These are phyloP conservation scores for Tylopilus cervinicoccineus DNA, from an alignment of 768 basidiomycete species.

Conservation along the genomic window DNA sequence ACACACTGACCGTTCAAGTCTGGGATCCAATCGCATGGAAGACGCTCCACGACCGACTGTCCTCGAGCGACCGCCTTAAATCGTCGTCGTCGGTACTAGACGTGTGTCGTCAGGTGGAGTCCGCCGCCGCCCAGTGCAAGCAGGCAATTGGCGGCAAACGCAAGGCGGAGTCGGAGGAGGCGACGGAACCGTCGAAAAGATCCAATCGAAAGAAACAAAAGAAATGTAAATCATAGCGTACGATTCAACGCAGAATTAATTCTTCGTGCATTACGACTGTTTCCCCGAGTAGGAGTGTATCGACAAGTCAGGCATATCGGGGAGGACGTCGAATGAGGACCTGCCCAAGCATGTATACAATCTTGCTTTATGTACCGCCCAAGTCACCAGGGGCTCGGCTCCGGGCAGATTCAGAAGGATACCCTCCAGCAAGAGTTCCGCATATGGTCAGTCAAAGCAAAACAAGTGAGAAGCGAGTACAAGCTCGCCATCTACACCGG, in stretches of 20 bases:
- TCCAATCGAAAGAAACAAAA: slow-evolving; percentile 45
- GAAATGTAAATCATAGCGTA: slow-evolving; percentile 30
- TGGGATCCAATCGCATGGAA: slow-evolving; percentile 67
- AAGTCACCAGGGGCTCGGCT: background rate
- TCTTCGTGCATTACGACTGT: background rate
- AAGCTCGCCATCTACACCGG: slow-evolving; percentile 5
- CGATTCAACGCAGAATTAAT: background rate
- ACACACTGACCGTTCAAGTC: slow-evolving; percentile 28
- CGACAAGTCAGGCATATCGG: background rate
- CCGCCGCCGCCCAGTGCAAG: slow-evolving; percentile 9
- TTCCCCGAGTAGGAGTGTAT: background rate
- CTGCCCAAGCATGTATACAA: background rate
- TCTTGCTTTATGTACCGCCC: background rate
- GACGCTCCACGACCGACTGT: slow-evolving; percentile 43
- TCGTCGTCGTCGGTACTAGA: slow-evolving; percentile 56
- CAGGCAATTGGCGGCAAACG: slow-evolving; percentile 31
- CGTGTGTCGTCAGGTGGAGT: slow-evolving; percentile 61
- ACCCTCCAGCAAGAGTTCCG: background rate
- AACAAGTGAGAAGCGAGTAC: background rate
- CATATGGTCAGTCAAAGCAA: background rate
- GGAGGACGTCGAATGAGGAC: background rate
- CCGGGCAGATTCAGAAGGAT: background rate
- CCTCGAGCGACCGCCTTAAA: slow-evolving; percentile 55
- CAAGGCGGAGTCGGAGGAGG: slow-evolving; percentile 33
- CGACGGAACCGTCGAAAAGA: slow-evolving; percentile 32